These are phyloP conservation scores for Tillandsia leiboldiana DNA, from an alignment of 176 grass and related monocot species.

Conservation along the genomic window DNA sequence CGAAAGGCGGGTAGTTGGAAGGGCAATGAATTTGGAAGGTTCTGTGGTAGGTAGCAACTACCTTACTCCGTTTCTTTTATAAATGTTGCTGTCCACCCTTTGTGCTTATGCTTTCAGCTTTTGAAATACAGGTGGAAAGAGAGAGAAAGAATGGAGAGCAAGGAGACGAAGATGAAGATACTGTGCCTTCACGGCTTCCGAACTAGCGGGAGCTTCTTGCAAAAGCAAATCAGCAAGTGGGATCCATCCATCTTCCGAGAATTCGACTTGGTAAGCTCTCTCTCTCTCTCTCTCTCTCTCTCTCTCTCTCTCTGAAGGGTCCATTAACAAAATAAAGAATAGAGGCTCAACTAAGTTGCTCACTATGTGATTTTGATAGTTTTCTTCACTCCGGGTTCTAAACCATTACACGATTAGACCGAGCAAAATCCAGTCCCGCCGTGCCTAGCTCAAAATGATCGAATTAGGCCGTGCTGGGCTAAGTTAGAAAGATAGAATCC, in stretches of 20 bases:
- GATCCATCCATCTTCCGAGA: conserved; percentile 68
- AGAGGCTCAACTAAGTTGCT: too few species aligned
- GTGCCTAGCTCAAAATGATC: too few species aligned
- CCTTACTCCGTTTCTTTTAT: not conserved
- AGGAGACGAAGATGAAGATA: conserved; percentile 42
- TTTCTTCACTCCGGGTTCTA: too few species aligned
- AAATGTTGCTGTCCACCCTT: not conserved
- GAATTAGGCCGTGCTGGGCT: too few species aligned
- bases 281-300: not conserved
- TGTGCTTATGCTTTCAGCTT: not conserved
- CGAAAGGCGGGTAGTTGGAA: too few species aligned
- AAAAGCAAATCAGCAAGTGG: conserved; percentile 96
- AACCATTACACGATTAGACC: too few species aligned
- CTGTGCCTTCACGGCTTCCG: conserved; percentile 72
- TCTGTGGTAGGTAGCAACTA: conserved; percentile 47
- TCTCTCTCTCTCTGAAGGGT: not conserved
- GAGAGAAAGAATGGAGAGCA: conserved; percentile 22
- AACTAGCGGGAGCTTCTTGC: conserved; percentile 63
- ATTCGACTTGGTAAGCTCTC: conserved; percentile 47
- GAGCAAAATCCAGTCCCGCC: too few species aligned
- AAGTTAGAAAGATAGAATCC: too few species aligned
- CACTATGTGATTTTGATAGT: too few species aligned
- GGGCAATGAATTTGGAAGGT: not conserved
- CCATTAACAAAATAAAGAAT: not conserved
- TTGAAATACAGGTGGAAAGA: conserved; percentile 10